phyloP scores from a whole-genome alignment of 805 yeast species.

The Komagataella pseudopastoris region DNA sequence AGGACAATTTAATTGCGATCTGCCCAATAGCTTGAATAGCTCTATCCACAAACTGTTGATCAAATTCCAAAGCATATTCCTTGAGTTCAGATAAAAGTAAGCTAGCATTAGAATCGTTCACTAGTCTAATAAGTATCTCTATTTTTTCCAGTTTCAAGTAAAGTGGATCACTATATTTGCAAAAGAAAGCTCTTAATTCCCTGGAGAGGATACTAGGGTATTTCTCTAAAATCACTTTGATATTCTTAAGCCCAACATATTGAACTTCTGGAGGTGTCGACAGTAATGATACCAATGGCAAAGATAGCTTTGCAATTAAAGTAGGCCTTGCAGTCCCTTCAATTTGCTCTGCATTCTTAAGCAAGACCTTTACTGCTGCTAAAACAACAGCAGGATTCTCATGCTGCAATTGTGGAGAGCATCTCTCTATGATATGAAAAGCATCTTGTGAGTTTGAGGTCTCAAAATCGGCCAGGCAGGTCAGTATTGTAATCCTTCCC shows the following conservation, averaged over 20 bases:
- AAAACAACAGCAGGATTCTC: conserved; percentile 93
- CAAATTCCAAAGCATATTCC: conserved; percentile 79
- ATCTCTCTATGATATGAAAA: conserved; percentile 75
- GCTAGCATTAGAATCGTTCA: conserved; percentile 43
- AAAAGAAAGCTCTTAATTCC: conserved; percentile 81
- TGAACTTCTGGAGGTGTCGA: conserved; percentile 91
- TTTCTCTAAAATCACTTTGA: conserved; percentile 77
- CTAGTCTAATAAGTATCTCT: conserved; percentile 60
- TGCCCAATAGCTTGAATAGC: conserved; percentile 60
- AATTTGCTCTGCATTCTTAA: conserved; percentile 17
- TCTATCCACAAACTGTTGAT: conserved; percentile 58
- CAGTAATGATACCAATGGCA: conserved; percentile 79
- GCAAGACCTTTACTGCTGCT: conserved; percentile 64
- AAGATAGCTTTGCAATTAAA: conserved; percentile 57
- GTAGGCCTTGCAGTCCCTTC: conserved; percentile 16
- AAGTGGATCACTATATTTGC: conserved; percentile 76
- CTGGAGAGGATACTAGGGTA: conserved; percentile 68
- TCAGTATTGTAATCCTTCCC: conserved; percentile 88
- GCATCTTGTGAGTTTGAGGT: conserved; percentile 53
- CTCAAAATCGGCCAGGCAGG: conserved; percentile 63
- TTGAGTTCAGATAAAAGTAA: conserved; percentile 55
- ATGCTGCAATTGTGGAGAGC: conserved; percentile 91
- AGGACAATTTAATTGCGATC: conserved; percentile 50
- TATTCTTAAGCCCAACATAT: conserved; percentile 83
- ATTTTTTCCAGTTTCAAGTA: conserved; percentile 67